Evolutionary conservation across 2,329 filamentous ascomycete species (phyloP).

Genomic region (Endothia cerciana): DNA sequence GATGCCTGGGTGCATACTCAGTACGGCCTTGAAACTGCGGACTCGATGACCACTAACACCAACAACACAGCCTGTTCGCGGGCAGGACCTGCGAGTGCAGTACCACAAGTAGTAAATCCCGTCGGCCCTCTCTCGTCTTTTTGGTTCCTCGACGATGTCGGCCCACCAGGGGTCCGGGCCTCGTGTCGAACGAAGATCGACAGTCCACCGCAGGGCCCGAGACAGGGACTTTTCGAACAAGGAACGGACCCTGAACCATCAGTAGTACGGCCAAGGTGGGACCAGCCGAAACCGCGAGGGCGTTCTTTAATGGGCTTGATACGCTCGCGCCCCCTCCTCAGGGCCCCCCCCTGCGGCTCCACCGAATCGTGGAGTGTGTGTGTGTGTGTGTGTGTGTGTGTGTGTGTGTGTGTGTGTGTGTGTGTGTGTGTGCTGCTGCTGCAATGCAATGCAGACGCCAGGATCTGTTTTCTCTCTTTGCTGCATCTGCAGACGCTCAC

Average conservation of each 20-base stretch:
- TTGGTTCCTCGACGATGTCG: too few relatives aligned
- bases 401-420: background rate
- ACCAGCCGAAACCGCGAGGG: constrained; percentile 10
- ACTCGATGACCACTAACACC: too few relatives aligned
- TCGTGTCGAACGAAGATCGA: background rate
- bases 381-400: background rate
- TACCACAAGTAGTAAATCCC: too few relatives aligned
- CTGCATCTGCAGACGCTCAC: background rate
- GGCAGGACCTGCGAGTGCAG: too few relatives aligned
- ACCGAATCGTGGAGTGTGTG: constrained; percentile 11
- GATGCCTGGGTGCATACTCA: too few relatives aligned
- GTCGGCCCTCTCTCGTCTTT: too few relatives aligned
- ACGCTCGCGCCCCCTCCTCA: constrained; percentile 18
- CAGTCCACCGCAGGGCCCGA: constrained; percentile 4
- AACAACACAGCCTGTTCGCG: too few relatives aligned
- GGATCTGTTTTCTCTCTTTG: background rate
- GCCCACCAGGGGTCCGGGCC: too few relatives aligned
- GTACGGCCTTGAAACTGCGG: too few relatives aligned
- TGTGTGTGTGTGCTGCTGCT: too few relatives aligned
- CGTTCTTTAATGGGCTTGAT: constrained; percentile 17
- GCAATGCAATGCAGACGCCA: background rate
- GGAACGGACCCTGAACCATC: constrained; percentile 10
- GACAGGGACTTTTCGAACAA: constrained; percentile 8
- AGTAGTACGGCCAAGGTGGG: background rate
- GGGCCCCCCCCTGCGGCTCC: background rate